phyloP scores from a whole-genome alignment of 202 grass and related monocot genomes.

The Musa balbisiana region DNA sequence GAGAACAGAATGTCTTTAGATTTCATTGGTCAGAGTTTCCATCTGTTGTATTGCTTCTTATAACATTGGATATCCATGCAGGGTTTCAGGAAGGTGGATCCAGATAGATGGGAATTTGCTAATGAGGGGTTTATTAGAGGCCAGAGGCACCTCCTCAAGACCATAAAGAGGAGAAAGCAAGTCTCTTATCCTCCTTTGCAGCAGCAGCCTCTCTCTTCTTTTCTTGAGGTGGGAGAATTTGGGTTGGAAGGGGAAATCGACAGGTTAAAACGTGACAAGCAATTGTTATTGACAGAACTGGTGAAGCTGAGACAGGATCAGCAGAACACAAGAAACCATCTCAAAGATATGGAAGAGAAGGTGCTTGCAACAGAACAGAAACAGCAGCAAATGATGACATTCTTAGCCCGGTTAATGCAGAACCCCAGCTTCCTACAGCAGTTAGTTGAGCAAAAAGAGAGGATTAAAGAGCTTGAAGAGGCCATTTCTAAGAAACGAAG shows the following conservation, averaged over 20 bases:
- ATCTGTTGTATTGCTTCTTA: slow-evolving; percentile 5
- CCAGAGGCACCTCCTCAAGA: slow-evolving; percentile 67
- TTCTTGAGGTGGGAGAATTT: slow-evolving; percentile 81
- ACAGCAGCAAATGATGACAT: slow-evolving; percentile 86
- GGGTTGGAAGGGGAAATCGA: slow-evolving; percentile 71
- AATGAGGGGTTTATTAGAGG: slow-evolving; percentile 80
- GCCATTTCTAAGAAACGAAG: slow-evolving; percentile 72
- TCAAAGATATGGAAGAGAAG: slow-evolving; percentile 69
- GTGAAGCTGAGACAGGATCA: slow-evolving; percentile 90
- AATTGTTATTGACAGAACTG: slow-evolving; percentile 65
- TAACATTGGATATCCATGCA: slow-evolving; percentile 24
- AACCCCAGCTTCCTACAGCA: slow-evolving; percentile 60
- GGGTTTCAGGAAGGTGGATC: slow-evolving; percentile 96
- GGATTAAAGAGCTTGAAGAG: slow-evolving; percentile 56
- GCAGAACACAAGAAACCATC: slow-evolving; percentile 49
- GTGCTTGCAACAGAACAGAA: slow-evolving; percentile 71
- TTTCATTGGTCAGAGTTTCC: slow-evolving; percentile 10
- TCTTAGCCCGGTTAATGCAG: slow-evolving; percentile 61
- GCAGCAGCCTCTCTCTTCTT: slow-evolving; percentile 57
- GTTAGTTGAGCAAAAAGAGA: slow-evolving; percentile 47
- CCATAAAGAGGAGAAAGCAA: slow-evolving; percentile 76
- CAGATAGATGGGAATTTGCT: slow-evolving; percentile 92
- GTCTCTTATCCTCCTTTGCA: slow-evolving; percentile 31
- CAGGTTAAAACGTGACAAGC: slow-evolving; percentile 68
- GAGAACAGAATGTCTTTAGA: neutral